A percentile compares a stretch with the other conserved stretches of the same genome.
phyloP scores from a whole-genome alignment of 2,329 filamentous ascomycete species.

The Thermothelomyces thermophilus region DNA sequence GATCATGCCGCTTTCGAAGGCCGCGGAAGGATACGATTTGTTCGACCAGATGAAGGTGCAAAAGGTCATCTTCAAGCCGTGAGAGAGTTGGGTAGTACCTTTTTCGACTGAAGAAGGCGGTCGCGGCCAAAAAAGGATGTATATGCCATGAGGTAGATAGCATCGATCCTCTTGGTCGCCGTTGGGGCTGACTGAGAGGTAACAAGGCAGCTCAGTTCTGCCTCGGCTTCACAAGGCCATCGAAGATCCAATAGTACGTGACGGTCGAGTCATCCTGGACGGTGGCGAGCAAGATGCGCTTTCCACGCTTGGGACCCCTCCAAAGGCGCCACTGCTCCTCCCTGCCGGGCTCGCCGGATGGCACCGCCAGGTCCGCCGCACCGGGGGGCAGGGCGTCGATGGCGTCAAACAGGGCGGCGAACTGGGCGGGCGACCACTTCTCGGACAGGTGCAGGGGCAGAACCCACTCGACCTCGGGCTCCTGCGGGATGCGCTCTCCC shows the following conservation, averaged over 20 bases:
- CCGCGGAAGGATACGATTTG: slow-evolving; percentile 61
- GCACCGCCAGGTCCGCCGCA: slow-evolving; percentile 9
- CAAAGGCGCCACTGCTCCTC: slow-evolving; percentile 35
- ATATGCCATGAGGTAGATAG: too few relatives aligned
- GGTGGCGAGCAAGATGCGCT: slow-evolving; percentile 67
- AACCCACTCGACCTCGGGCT: slow-evolving; percentile 66
- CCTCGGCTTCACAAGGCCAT: slow-evolving; percentile 79
- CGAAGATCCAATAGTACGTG: slow-evolving; percentile 78
- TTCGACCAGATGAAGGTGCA: slow-evolving; percentile 69
- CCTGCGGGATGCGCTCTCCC: slow-evolving; percentile 40
- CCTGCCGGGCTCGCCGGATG: slow-evolving; percentile 17
- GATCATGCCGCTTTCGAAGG: slow-evolving; percentile 62
- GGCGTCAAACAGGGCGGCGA: slow-evolving; percentile 65
- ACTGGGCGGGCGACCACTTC: slow-evolving; percentile 60
- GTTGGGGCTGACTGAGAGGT: too few relatives aligned
- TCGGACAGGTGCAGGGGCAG: slow-evolving; percentile 66
- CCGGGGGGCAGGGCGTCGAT: slow-evolving; percentile 41
- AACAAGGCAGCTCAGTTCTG: slow-evolving; percentile 60
- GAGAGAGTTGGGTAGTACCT: slow-evolving; percentile 11
- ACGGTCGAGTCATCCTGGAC: slow-evolving; percentile 76
- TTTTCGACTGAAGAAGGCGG: background rate
- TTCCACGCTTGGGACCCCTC: slow-evolving; percentile 44
- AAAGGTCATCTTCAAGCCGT: slow-evolving; percentile 63
- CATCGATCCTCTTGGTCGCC: too few relatives aligned
- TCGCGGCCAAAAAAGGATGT: too few relatives aligned